Percentiles rank a stretch among this genome's conserved stretches.
Evolutionary conservation across 176 grass and related monocot genomes (phyloP).

Genomic region (Aegilops tauschii): DNA sequence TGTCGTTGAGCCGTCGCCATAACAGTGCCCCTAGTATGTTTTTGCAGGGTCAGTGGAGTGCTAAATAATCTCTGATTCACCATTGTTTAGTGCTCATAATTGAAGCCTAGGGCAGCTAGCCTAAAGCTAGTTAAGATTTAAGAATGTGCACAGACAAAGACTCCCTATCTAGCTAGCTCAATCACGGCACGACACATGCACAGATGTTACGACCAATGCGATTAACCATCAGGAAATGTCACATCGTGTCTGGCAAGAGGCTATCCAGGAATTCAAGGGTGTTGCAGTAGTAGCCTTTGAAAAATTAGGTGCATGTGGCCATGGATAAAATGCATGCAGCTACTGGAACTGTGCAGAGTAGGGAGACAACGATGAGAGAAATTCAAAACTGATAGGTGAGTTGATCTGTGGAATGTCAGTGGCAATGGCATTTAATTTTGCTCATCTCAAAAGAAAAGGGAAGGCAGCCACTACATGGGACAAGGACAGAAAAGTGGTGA

Average conservation of each 20-base stretch:
- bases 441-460: neutral
- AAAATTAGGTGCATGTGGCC: neutral
- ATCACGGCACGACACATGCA: neutral
- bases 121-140: neutral
- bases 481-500: neutral
- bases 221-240: neutral
- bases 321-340: neutral
- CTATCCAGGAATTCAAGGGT: too few species aligned
- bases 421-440: neutral
- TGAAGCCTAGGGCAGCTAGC: conserved; percentile 27
- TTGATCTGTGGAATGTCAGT: neutral
- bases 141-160: neutral
- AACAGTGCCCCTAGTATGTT: neutral
- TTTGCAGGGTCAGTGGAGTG: conserved; percentile 12
- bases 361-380: neutral
- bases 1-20: conserved; percentile 25
- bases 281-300: too few species aligned
- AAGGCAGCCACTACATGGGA: neutral
- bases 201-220: neutral
- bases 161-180: conserved; percentile 2
- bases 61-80: neutral
- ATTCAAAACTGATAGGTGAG: conserved; percentile 9
- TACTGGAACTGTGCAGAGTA: neutral
- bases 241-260: neutral
- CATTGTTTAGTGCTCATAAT: conserved; percentile 44